Base-by-base conservation (phyloP, 306 rosid species). In the Luffa aegyptiaca region DNA sequence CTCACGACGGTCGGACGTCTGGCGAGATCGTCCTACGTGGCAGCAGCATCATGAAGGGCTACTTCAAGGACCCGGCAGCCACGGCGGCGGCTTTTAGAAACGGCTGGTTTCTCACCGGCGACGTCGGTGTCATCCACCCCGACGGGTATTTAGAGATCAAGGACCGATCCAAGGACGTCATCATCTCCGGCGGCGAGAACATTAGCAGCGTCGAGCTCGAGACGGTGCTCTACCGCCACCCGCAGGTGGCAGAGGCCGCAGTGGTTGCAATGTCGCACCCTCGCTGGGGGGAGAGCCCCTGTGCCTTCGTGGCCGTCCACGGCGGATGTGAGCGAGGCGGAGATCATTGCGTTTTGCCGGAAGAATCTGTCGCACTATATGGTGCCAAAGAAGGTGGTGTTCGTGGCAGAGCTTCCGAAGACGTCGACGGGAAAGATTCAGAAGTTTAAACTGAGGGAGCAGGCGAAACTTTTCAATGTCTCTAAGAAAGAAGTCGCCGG, bases 261-360 rank as follows among this genome's bases (percentile, higher is more conserved):
- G 97, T 90, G n/a, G 98, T 95, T 37, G 98, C 98, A 56, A 90
- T 92, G 97, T 97, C 97, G 0, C 97, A 95, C 20, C 87, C 88
- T 0, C 88, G 82, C 14, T 95, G 98, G 98, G 97, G 97, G 0
- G 98, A 95, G 79, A 95, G 88, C 42, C 98, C 98, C 3, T 95
- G 98, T 56, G 98, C 97, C 33, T 95, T 92, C 37, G 59, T 94
- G 2, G 82, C 90, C 0, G 8, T 89, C 5, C 89, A 53, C 33
- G 84, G 71, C 4, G 55, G 69, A 0, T n/a, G 64, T 42, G 6
- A 75, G 77, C 4, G 96, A 90, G 87, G 72, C 74, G 71, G 93
- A 91, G 80, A 80, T 93, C 5, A 46, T 85, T 3, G 92, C 73
- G 18, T 86, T 42, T 21, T 91, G 97, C 65, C 84, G 90, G 65